A percentile compares a stretch with the other conserved stretches of the same genome.
These are phyloP conservation scores for Termitomyces sp. DNA, from an alignment of 768 basidiomycete genomes.

Conservation along the genomic window DNA sequence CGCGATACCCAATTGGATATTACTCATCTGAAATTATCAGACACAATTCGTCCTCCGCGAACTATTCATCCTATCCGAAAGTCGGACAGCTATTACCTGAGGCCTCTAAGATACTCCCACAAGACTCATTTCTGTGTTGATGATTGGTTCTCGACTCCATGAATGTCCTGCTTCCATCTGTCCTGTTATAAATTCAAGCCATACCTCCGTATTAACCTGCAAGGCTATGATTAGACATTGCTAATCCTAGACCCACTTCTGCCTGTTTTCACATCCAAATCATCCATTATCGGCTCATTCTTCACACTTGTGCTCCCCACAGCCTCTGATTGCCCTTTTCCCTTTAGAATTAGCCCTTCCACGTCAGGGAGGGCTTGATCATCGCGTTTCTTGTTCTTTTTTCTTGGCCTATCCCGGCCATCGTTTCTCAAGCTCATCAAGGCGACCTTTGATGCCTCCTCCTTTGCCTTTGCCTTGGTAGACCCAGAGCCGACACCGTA, in stretches of 20 bases:
- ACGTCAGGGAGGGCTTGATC: neutral
- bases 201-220: neutral
- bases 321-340: neutral
- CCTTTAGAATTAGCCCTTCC: neutral
- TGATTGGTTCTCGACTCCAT: neutral
- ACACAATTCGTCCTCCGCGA: neutral
- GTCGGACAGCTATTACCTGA: neutral
- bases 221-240: neutral
- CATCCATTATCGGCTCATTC: neutral
- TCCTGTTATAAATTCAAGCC: neutral
- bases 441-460: conserved; percentile 12
- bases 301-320: neutral
- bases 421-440: conserved; percentile 3
- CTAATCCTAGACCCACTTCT: neutral
- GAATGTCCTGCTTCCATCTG: neutral
- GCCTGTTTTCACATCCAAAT: neutral
- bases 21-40: neutral
- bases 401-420: neutral
- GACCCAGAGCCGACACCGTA: conserved; percentile 6
- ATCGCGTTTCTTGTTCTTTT: neutral
- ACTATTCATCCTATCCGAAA: neutral
- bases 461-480: conserved; percentile 13
- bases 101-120: neutral
- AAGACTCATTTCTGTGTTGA: neutral
- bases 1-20: neutral